A percentile compares a stretch with the other conserved stretches of the same genome.
phyloP scores from a whole-genome alignment of 176 grass and related monocot species.

The Oryza longistaminata region DNA sequence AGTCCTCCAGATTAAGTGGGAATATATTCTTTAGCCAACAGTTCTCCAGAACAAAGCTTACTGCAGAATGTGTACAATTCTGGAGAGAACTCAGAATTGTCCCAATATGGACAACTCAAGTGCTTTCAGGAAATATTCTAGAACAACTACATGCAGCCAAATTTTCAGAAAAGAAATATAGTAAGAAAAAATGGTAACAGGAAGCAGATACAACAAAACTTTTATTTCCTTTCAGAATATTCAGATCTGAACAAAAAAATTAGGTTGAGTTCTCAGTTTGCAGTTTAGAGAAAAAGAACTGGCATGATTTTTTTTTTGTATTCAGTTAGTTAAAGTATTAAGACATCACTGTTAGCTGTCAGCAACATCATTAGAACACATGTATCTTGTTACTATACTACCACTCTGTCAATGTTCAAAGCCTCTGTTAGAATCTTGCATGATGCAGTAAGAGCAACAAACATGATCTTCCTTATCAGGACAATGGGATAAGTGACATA shows the following conservation, averaged over 20 bases:
- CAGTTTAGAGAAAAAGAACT: not conserved
- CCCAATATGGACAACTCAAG: not conserved
- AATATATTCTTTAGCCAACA: not conserved
- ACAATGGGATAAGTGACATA: no score
- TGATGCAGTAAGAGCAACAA: not conserved
- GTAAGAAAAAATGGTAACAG: not conserved
- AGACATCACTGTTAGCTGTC: not conserved
- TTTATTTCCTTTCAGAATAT: not conserved
- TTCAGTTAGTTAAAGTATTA: not conserved
- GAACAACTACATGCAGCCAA: no score
- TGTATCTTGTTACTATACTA: no score
- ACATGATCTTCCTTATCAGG: no score
- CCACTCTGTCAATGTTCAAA: no score
- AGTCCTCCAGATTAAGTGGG: not conserved
- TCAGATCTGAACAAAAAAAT: not conserved
- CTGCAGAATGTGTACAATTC: not conserved
- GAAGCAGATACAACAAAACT: not conserved
- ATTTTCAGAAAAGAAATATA: not conserved
- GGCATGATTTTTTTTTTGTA: not conserved
- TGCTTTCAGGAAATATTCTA: not conserved
- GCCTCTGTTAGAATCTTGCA: not conserved
- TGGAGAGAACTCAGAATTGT: not conserved
- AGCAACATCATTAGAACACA: not conserved
- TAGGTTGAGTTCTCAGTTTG: not conserved
- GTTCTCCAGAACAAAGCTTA: not conserved